Conservation (phyloP, 2,329 filamentous ascomycete species). For the Metarhizium brunneum region DNA sequence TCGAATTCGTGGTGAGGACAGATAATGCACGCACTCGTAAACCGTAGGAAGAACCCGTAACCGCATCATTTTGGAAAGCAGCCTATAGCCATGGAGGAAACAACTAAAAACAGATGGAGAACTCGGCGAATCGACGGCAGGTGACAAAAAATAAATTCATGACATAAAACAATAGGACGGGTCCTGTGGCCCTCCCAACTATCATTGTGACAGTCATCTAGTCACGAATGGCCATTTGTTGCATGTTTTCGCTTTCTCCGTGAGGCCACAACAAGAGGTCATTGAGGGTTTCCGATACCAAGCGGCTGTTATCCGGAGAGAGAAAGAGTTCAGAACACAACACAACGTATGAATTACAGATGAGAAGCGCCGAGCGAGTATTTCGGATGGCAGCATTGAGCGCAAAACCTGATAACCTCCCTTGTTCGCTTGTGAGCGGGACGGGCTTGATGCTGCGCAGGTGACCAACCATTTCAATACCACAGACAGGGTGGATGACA, state of each 20-base stretch:
- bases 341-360: not conserved
- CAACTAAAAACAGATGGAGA: not conserved
- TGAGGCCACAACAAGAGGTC: not conserved
- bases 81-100: not conserved
- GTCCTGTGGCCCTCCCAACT: not conserved
- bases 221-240: not conserved
- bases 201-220: not conserved
- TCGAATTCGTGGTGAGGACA: not conserved
- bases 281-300: not conserved
- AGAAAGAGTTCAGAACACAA: not conserved
- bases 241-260: not conserved
- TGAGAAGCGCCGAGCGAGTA: not conserved
- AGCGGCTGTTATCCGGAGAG: not conserved
- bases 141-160: not conserved
- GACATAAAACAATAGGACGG: not conserved
- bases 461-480: not conserved
- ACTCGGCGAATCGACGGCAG: not conserved
- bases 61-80: not conserved
- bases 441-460: not conserved
- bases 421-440: not conserved
- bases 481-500: not conserved
- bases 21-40: not conserved
- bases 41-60: too few relatives aligned
- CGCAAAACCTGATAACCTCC: not conserved
- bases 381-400: not conserved